Conservation (phyloP, 352 stramenopile species). For the Globisporangium acanthophoron region DNA sequence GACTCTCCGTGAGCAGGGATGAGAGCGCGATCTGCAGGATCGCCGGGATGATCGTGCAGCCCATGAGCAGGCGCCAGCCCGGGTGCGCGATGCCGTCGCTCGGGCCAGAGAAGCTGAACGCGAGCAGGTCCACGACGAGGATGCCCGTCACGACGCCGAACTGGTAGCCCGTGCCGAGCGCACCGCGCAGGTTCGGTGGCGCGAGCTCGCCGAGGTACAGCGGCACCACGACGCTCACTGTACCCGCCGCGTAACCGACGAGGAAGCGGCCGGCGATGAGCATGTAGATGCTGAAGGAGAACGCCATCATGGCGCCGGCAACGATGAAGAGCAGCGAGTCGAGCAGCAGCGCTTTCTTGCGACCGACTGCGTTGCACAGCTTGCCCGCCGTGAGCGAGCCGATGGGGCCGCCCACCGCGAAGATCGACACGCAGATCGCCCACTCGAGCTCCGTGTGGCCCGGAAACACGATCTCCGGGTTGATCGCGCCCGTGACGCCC, state of each 20-base stretch:
- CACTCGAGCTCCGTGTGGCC: conserved; percentile 59
- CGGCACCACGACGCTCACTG: conserved; percentile 66
- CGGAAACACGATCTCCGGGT: conserved; percentile 54
- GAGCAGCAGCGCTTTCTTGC: conserved; percentile 55
- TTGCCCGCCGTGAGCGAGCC: conserved; percentile 57
- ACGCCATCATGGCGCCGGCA: conserved; percentile 47
- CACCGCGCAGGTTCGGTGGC: conserved; percentile 64
- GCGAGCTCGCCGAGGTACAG: conserved; percentile 67
- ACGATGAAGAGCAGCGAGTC: conserved; percentile 66
- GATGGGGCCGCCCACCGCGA: conserved; percentile 53
- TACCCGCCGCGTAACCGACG: conserved; percentile 61
- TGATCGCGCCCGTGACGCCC: conserved; percentile 60
- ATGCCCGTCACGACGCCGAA: conserved; percentile 70
- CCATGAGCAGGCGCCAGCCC: conserved; percentile 64
- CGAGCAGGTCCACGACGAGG: conserved; percentile 31
- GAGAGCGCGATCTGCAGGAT: conserved; percentile 60
- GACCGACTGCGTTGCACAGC: conserved; percentile 43
- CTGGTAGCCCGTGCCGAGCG: conserved; percentile 69
- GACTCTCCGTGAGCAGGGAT: conserved; percentile 59
- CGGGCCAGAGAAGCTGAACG: conserved; percentile 51
- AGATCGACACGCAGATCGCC: conserved; percentile 67
- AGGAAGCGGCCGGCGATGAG: conserved; percentile 67
- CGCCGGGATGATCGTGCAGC: conserved; percentile 56
- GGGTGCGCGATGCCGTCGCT: conserved; percentile 51
- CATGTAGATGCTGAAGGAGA: conserved; percentile 65